Evolutionary conservation across 192 early-diverging fungal species (phyloP).

Genomic region (Coemansia sp.): DNA sequence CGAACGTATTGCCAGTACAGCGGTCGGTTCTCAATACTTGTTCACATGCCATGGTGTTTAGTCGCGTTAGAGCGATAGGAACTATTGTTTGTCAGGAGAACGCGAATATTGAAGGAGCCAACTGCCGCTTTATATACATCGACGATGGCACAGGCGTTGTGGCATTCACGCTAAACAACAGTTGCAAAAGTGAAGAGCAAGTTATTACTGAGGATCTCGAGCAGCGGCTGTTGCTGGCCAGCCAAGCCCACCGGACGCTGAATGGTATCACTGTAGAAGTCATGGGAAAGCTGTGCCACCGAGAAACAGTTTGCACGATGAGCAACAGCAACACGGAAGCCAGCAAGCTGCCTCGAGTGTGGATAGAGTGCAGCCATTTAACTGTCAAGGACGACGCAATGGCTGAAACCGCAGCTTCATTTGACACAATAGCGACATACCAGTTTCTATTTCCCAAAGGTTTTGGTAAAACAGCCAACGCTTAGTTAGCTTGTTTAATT

Average conservation of each 20-base stretch:
- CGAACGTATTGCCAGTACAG: background rate
- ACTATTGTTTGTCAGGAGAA: background rate
- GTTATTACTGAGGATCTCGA: background rate
- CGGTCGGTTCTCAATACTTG: background rate
- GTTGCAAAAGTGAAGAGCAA: background rate
- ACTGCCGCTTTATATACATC: background rate
- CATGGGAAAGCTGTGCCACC: background rate
- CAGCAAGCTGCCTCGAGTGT: background rate
- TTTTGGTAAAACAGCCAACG: background rate
- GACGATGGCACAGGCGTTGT: constrained; percentile 6
- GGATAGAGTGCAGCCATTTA: constrained; percentile 2
- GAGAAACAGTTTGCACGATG: background rate
- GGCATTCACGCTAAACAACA: background rate
- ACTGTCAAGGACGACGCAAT: constrained; percentile 5
- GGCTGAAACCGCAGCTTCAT: background rate
- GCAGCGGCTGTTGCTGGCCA: constrained; percentile 1
- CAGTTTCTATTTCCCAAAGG: background rate
- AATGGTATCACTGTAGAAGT: background rate
- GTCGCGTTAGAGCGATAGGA: background rate
- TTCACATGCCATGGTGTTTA: background rate
- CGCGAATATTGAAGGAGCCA: background rate
- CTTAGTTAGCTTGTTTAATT: no score
- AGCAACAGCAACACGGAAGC: background rate
- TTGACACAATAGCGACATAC: background rate
- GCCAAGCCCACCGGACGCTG: background rate